Evolutionary conservation across 177 flowering plant species (phyloP).

Genomic region (Vitis hybrid): DNA sequence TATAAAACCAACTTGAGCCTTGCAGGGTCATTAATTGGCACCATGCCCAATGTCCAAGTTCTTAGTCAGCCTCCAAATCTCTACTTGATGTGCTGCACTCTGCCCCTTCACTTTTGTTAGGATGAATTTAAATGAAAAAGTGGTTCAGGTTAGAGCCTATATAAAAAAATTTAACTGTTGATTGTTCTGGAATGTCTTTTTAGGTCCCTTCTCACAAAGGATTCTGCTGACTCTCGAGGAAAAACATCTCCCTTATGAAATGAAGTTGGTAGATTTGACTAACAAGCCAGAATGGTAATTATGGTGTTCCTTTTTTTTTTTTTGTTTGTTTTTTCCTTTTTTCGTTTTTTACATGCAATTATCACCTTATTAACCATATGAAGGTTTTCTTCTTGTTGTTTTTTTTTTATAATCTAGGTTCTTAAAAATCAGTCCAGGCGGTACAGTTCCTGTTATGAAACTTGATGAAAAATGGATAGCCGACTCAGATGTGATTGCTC

Average conservation of each 20-base stretch:
- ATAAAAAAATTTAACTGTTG: not conserved
- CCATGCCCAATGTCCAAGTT: too few species aligned
- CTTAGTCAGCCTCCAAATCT: too few species aligned
- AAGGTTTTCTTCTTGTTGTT: not conserved
- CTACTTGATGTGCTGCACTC: too few species aligned
- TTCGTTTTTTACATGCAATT: not conserved
- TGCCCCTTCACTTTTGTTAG: too few species aligned
- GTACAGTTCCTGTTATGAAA: constrained; percentile 86
- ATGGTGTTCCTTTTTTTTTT: not conserved
- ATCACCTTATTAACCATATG: not conserved
- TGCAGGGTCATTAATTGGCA: too few species aligned
- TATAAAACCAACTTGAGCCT: too few species aligned
- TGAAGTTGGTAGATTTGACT: constrained; percentile 74
- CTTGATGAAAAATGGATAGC: constrained; percentile 86
- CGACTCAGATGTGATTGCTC: constrained; percentile 94
- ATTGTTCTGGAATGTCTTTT: constrained; percentile 1
- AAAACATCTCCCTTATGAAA: constrained; percentile 82
- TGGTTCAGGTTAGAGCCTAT: too few species aligned
- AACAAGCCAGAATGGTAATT: constrained; percentile 93
- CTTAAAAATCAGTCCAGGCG: constrained; percentile 69
- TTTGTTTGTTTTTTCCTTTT: not conserved
- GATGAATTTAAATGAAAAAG: too few species aligned
- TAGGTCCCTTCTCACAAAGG: constrained; percentile 94
- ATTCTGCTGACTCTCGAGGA: constrained; percentile 91
- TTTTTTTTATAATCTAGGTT: constrained; percentile 48